Evolutionary conservation across 768 basidiomycete species (phyloP).

Genomic region (Boletus eberwhitei): DNA sequence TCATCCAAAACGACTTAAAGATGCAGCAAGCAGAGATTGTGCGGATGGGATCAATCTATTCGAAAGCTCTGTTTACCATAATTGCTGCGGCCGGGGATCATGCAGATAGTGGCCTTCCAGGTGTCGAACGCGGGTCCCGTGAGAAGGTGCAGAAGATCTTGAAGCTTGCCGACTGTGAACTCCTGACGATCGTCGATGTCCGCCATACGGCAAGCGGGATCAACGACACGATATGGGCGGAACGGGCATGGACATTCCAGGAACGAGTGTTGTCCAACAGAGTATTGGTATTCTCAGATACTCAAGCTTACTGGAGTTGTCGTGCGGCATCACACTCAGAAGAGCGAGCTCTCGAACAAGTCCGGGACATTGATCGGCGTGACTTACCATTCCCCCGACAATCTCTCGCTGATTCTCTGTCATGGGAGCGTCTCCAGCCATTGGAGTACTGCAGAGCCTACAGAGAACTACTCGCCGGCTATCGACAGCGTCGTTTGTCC

Average conservation of each 20-base stretch:
- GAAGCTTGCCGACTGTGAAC: slow-evolving; percentile 7
- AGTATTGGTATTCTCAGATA: slow-evolving; percentile 16
- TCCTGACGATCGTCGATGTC: slow-evolving; percentile 12
- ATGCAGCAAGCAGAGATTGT: slow-evolving; percentile 18
- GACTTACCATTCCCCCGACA: slow-evolving; percentile 1
- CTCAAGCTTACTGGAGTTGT: slow-evolving; percentile 19
- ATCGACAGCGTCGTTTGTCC: slow-evolving; percentile 10
- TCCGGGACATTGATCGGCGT: not conserved
- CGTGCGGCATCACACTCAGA: slow-evolving; percentile 6
- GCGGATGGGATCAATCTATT: slow-evolving; percentile 23
- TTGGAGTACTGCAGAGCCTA: not conserved
- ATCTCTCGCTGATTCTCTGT: not conserved
- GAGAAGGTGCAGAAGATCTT: slow-evolving; percentile 4
- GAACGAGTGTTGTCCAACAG: slow-evolving; percentile 16
- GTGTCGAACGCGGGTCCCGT: slow-evolving; percentile 4
- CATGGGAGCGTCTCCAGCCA: not conserved
- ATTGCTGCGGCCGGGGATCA: slow-evolving; percentile 14
- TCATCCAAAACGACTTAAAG: slow-evolving; percentile 16
- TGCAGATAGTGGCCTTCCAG: slow-evolving; percentile 12
- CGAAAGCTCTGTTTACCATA: slow-evolving; percentile 15
- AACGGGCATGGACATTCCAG: slow-evolving; percentile 21
- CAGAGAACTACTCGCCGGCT: not conserved
- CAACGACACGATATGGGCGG: slow-evolving; percentile 5
- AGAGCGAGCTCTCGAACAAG: slow-evolving; percentile 11
- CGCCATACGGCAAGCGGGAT: not conserved